Conservation (phyloP, 1,284 basidiomycete genomes). For the Trametes versicolor region DNA sequence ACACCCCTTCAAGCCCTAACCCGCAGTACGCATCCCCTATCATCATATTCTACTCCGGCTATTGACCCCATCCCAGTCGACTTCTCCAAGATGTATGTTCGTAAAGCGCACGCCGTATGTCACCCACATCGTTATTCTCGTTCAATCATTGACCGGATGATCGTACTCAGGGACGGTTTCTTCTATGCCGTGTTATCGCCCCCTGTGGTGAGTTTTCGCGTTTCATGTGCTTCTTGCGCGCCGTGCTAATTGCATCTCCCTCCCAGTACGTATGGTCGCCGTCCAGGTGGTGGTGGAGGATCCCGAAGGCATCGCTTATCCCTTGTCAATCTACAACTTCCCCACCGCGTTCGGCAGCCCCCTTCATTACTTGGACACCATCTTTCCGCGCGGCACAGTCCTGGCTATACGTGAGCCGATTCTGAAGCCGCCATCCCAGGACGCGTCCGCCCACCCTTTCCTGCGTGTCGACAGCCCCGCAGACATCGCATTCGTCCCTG, state of each 20-base stretch:
- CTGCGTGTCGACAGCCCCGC: slow-evolving; percentile 46
- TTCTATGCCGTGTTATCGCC: slow-evolving; percentile 34
- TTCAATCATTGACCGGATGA: neutral
- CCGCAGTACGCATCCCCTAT: slow-evolving; percentile 16
- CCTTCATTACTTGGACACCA: slow-evolving; percentile 36
- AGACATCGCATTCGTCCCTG: slow-evolving; percentile 40
- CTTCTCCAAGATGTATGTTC: slow-evolving; percentile 24
- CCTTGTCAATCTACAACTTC: slow-evolving; percentile 44
- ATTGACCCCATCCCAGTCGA: slow-evolving; percentile 16
- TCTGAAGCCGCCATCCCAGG: slow-evolving; percentile 37
- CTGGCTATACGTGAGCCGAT: slow-evolving; percentile 48
- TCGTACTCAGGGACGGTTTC: slow-evolving; percentile 29
- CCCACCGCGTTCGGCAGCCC: slow-evolving; percentile 35
- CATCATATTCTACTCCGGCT: neutral
- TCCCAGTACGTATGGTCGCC: slow-evolving; percentile 27
- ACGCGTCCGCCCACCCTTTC: slow-evolving; percentile 26
- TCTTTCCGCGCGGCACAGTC: slow-evolving; percentile 45
- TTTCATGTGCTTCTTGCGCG: too few species aligned
- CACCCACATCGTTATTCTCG: slow-evolving; percentile 17
- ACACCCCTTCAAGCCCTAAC: slow-evolving; percentile 16
- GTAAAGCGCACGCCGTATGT: slow-evolving; percentile 6
- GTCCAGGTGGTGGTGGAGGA: slow-evolving; percentile 42
- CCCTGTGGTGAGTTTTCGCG: slow-evolving; percentile 24
- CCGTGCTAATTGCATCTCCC: neutral
- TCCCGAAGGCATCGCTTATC: slow-evolving; percentile 37